Evolutionary conservation across 2,329 filamentous ascomycete species (phyloP), one percentile per base, ranked within the genome.

Genomic region (Harringtonia aguacate): DNA sequence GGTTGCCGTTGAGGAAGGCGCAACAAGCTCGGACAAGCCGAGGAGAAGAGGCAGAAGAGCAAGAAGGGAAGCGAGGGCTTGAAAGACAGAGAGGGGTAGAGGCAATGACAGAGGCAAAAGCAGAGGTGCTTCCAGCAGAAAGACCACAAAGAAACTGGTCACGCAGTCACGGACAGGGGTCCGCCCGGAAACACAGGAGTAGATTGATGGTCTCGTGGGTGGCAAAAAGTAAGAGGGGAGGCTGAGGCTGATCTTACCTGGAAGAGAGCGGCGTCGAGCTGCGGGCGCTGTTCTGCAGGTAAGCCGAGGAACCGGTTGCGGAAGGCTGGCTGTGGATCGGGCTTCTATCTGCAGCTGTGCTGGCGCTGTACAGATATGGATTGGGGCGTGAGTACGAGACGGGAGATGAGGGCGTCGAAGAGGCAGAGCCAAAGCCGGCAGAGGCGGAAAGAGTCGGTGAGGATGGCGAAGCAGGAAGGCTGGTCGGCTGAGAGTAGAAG

Each of bases 201-300:
- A 35, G 28, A 15, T 20, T 4, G 21, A 24, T 21, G 15, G 27
- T 22, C 28, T 20, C 13, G 20, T n/a, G 22, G 31, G 35, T 33
- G 15, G 39, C 8, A 36, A 21, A 30, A 28, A 29, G 4, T 34
- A 36, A 29, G 18, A 15, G n/a, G 28, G 20, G 21, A 21, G 14
- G 36, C 7, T 38, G 30, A 22, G 30, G n/a, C 28, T 7, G 33
- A 29, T 33, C 53, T 53, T 54, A 56, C 54, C 54, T 50, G 38
- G 53, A 39, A 35, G 52, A 46, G 10, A 48, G 18, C 38, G 43
- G 24, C 24, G 50, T 42, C 13, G 46, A 30, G 36, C 18, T 42
- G 40, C 38, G 41, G 44, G 14, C 29, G 36, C 43, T 42, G 30
- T 31, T 46, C 37, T 46, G 47, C 17, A 47, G 43, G 3, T 44